Conservation (phyloP, 208 protist species). For the Balamuthia mandrillaris region DNA sequence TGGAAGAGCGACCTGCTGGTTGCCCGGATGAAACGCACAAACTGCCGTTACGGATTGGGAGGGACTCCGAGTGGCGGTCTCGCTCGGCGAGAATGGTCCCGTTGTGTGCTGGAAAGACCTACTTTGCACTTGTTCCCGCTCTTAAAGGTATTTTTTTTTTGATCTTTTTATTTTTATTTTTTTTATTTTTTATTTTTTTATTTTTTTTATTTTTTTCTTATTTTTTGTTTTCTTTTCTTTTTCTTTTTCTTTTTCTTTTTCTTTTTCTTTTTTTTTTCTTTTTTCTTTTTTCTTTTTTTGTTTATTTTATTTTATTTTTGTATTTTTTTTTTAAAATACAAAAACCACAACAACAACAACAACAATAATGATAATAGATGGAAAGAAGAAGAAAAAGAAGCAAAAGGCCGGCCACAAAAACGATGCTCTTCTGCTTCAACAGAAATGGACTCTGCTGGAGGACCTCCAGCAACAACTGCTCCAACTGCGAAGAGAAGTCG, state of each 20-base stretch:
- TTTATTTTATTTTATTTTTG: background rate
- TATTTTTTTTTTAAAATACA: background rate
- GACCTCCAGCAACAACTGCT: too few relatives aligned
- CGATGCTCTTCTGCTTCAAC: too few relatives aligned
- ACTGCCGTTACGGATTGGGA: background rate
- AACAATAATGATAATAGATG: too few relatives aligned
- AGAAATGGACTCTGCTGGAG: too few relatives aligned
- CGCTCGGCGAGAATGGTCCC: background rate
- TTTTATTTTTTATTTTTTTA: background rate
- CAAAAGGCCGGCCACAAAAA: too few relatives aligned
- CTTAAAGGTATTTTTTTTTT: background rate
- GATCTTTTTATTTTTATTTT: background rate
- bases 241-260: background rate
- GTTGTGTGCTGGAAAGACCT: background rate
- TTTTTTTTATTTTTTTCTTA: background rate
- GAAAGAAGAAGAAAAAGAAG: background rate
- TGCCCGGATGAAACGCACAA: background rate
- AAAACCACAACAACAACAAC: background rate
- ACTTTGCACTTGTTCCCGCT: background rate
- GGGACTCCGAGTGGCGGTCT: background rate
- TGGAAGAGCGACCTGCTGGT: background rate
- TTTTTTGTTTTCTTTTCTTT: background rate
- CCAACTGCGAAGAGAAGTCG: too few relatives aligned
- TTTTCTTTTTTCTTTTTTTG: background rate
- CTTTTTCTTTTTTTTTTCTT: background rate